A percentile compares a stretch with the other conserved stretches of the same genome.
Evolutionary conservation across 1,139 yeast species (phyloP).

Genomic region (Meyerozyma guilliermondii): DNA sequence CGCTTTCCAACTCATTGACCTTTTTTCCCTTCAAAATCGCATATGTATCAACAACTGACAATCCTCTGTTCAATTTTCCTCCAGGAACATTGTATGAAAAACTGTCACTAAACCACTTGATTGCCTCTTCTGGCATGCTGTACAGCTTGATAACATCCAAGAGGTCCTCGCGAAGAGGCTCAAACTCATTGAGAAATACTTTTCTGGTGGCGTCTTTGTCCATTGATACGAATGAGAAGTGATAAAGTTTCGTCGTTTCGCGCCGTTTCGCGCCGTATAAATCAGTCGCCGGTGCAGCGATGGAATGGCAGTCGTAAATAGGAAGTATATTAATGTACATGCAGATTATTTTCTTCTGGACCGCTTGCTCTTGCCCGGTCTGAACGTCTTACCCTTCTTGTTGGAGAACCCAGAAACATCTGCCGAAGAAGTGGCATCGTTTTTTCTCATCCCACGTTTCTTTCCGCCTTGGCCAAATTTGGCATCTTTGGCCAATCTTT

Average conservation of each 20-base stretch:
- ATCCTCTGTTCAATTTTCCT: conserved; percentile 94
- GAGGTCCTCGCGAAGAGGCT: conserved; percentile 73
- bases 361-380: conserved; percentile 77
- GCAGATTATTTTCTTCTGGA: conserved; percentile 14
- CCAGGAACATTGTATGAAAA: conserved; percentile 90
- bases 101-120: conserved; percentile 75
- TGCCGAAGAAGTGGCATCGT: conserved; percentile 69
- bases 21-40: conserved; percentile 66
- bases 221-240: conserved; percentile 10
- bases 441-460: conserved; percentile 68
- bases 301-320: neutral
- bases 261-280: no score
- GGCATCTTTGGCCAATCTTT: conserved; percentile 61
- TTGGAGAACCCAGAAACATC: conserved; percentile 63
- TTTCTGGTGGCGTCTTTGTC: conserved; percentile 41
- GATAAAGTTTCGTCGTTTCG: neutral
- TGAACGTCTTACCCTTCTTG: conserved; percentile 34
- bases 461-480: conserved; percentile 66
- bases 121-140: conserved; percentile 84
- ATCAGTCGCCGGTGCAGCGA: neutral
- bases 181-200: conserved; percentile 71
- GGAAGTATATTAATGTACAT: neutral
- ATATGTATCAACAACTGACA: conserved; percentile 92
- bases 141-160: conserved; percentile 56
- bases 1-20: conserved; percentile 54